Evolutionary conservation across 192 early-diverging fungal species (phyloP), one percentile per base, ranked within the genome.

Genomic region (Coemansia sp.): DNA sequence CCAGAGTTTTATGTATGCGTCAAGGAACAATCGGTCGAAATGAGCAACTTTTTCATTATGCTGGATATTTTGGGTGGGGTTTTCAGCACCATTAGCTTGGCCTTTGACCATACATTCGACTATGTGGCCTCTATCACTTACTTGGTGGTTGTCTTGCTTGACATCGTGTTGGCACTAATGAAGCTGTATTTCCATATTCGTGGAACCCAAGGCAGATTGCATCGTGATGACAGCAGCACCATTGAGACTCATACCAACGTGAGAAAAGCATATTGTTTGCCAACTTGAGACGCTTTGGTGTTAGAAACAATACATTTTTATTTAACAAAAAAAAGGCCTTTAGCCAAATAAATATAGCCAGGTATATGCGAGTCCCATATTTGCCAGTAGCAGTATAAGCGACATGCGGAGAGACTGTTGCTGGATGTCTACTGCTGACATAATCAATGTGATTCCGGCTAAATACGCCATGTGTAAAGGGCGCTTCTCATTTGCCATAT

Each of bases 61-160:
- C 53, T 78, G 5, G 74, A 78, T 35, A 72, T 63, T 19, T 4
- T 57, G 43, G 69, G 74, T 20, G 74, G 74, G 2, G 57, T 68
- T 11, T 78, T 78, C 37, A 71, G 68, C 54, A 78, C 74, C 1
- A 59, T 78, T 21, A 78, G 74, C 31, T 52, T 78, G 37, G 74
- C 63, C 0, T 78, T 78, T 18, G 74, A 72, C 56, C 64, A 68
- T 14, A 57, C 63, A 9, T 78, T 78, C 21, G 69, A 78, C 61
- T 78, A 78, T 47, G 61, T 78, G 12, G 74, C 74, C 8, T 78
- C 74, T 1, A 78, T 78, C 16, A 78, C 69, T 0, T 78, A 78
- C 38, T 55, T 78, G 16, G 59, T 78, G 18, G 74, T 78, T 6
- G 61, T 78, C 3, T 48, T 78, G 28, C 61, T 78, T 11, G 75